Evolutionary conservation across 176 grass and related monocot species (phyloP).

Genomic region (Alopecurus myosuroides): DNA sequence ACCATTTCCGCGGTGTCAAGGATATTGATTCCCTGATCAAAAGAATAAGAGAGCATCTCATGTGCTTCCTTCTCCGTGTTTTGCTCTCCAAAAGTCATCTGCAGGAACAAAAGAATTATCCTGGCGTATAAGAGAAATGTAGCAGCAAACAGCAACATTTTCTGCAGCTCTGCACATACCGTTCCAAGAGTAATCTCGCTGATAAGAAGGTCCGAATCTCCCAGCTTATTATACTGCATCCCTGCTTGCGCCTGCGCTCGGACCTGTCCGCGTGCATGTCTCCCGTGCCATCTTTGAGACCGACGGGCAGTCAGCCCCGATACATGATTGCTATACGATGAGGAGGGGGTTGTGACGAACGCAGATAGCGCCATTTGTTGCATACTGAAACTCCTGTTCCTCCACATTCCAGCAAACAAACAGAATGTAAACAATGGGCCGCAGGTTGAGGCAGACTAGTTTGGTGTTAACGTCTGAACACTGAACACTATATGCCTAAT

Average conservation of each 20-base stretch:
- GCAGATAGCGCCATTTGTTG: conserved; percentile 32
- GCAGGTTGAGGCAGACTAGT: too few relatives aligned
- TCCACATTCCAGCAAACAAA: background rate
- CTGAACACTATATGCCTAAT: background rate
- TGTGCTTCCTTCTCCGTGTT: conserved; percentile 43
- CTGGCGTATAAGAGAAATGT: background rate
- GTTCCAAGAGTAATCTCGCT: conserved; percentile 68
- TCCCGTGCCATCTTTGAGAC: background rate
- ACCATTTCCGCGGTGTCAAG: conserved; percentile 42
- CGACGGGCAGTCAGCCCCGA: background rate
- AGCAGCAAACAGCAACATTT: background rate
- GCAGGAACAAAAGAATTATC: background rate
- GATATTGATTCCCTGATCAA: conserved; percentile 40
- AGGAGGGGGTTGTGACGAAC: background rate
- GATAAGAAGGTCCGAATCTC: conserved; percentile 62
- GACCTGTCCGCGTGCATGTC: background rate
- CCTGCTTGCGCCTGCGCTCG: background rate
- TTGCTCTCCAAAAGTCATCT: conserved; percentile 43
- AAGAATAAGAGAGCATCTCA: conserved; percentile 36
- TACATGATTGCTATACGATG: background rate
- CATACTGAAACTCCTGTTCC: conserved; percentile 24
- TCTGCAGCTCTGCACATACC: conserved; percentile 23
- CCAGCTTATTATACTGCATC: conserved; percentile 53
- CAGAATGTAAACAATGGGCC: background rate
- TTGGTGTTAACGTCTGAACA: background rate